Base-by-base conservation (phyloP, 129 eudicot species). In the Tanacetum coccineum region DNA sequence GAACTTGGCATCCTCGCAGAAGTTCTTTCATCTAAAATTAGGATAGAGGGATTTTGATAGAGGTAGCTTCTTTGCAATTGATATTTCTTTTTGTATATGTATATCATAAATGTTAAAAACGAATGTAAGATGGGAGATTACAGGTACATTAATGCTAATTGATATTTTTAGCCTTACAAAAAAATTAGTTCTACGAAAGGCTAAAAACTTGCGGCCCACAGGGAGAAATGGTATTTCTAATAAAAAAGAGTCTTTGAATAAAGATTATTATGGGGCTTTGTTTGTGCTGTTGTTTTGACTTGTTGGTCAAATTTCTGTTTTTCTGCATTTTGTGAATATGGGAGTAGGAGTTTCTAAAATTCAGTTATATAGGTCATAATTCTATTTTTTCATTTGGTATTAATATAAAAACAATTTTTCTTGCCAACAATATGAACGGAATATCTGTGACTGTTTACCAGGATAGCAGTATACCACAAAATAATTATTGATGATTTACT, bases 41-140 rank as follows among this genome's bases (percentile, higher is more conserved):
- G 76, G 70, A 94, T 85, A 3, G 95, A 89, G 12, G 97, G 81
- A 51, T 94, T 78, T 79, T 89, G 97, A 87, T 89, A 87, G 12
- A 94, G 80, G n/a, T n/a, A 61, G 88, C 99, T 71, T n/a, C n/a
- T 97, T 81, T 11, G 99, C 97, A 67, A 94, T 94, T 59, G 99
- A 95, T 70, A 93, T 45, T 76, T 96, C n/a, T n/a, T n/a, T n/a
- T n/a, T n/a, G n/a, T 93, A 83, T 36, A 59, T 69, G 8, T 58
- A 36, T 19, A 66, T n/a, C 46, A 62, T 1, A 25, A 9, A 62
- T 18, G 45, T n/a, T 44, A 4, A 39, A 40, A 13, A 36, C 17
- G 13, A 10, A 6, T 14, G 11, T n/a, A 62, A 72, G 70, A 49
- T 19, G 42, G 20, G 22, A 62, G 39, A 30, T 13, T 62, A 21